Evolutionary conservation across 192 early-diverging fungal genomes (phyloP).

Genomic region (Entomortierella beljakovae): DNA sequence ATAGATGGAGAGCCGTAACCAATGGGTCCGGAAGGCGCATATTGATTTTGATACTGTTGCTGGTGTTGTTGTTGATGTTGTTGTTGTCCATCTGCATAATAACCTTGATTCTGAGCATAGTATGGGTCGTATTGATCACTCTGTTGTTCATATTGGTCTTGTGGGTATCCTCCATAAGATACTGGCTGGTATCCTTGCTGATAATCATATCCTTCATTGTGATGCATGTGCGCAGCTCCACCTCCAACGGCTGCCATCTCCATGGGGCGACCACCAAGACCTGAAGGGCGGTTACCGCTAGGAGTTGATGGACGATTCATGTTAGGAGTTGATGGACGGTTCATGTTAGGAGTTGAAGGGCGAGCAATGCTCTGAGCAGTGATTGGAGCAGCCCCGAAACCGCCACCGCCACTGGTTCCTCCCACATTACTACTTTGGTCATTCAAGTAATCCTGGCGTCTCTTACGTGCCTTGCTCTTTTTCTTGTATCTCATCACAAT

Average conservation of each 20-base stretch:
- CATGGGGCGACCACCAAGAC: conserved; percentile 5
- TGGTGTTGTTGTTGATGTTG: neutral
- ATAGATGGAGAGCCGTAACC: neutral
- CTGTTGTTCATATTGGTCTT: conserved; percentile 11
- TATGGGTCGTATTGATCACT: conserved; percentile 33
- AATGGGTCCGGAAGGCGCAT: conserved; percentile 3
- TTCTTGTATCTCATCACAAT: conserved; percentile 38
- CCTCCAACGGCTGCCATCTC: conserved; percentile 25
- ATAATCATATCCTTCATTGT: conserved; percentile 17
- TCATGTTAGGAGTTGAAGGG: neutral
- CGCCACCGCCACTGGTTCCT: neutral
- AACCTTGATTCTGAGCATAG: conserved; percentile 19
- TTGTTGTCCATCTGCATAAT: conserved; percentile 20
- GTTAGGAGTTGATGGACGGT: neutral
- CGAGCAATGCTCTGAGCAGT: neutral
- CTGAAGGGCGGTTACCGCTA: neutral
- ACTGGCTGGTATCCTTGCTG: conserved; percentile 24
- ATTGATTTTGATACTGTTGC: conserved; percentile 15
- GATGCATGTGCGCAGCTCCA: neutral
- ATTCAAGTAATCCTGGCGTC: conserved; percentile 26
- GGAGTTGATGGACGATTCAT: conserved; percentile 1
- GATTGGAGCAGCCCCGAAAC: neutral
- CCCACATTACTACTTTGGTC: conserved; percentile 9
- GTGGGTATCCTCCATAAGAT: conserved; percentile 18
- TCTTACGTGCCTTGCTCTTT: conserved; percentile 30